phyloP scores from a whole-genome alignment of 345 rosid genomes.

The Salix suchowensis region DNA sequence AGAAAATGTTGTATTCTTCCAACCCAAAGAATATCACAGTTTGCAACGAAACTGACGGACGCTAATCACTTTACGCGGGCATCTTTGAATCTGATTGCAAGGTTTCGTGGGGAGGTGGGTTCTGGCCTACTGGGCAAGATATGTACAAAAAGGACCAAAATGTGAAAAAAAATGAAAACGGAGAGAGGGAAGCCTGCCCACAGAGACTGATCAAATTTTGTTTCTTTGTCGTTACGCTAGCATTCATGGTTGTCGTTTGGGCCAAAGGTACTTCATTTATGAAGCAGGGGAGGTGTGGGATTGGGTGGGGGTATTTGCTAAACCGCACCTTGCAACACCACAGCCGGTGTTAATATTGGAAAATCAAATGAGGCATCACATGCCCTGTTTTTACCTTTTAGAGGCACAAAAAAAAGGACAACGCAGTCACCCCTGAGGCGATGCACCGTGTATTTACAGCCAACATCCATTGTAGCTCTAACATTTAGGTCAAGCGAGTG shows the following conservation, averaged over 20 bases:
- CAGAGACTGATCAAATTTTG: neutral
- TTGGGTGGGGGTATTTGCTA: neutral
- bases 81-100: neutral
- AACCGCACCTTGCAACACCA: neutral
- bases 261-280: neutral
- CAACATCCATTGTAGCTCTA: neutral
- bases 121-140: neutral
- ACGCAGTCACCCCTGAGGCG: neutral
- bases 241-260: neutral
- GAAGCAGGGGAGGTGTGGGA: neutral
- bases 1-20: neutral
- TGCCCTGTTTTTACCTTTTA: neutral
- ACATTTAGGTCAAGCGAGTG: neutral
- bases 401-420: neutral
- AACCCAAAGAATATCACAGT: neutral
- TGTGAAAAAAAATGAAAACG: neutral
- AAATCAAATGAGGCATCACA: neutral
- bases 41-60: neutral
- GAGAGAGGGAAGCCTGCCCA: neutral
- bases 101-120: neutral
- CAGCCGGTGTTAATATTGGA: neutral
- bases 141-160: too few species aligned
- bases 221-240: neutral
- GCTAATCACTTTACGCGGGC: neutral
- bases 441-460: neutral